Base-by-base conservation (phyloP, 108 stramenopile genomes). In the Cyclostephanos invisitatus region DNA sequence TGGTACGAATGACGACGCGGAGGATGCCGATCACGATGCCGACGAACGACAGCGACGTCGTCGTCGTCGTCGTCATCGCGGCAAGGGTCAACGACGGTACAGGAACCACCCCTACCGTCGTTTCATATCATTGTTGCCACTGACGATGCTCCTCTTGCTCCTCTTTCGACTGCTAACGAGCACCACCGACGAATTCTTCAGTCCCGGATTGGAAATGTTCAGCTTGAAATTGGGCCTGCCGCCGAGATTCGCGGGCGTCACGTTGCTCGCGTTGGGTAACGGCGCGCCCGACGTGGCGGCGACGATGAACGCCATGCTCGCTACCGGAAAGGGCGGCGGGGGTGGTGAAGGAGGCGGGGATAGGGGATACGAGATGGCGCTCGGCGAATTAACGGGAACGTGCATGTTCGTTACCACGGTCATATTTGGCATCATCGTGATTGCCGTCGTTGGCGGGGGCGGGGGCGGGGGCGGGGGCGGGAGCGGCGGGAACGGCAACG, bases 251-350 rank as follows among this genome's bases (percentile, higher is more conserved):
- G 97, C 97, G 9, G 98, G 97, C 11, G 98, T 99, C 37, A 94
- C 97, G 5, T 74, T 98, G n/a, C 81, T 99, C 58, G 97, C 98
- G n/a, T 70, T 99, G 55, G 98, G 98, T 27, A 99, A 99, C 83
- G 98, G 98, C 24, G 97, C 98, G 7, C 96, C 98, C 17, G 98
- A 99, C 69, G 96, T 98, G 0, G 90, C 89, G 28, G 92, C 97
- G 15, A 91, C 96, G 24, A 84, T 97, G 49, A 91, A 90, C 51
- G 96, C 96, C 56, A 87, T 97, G 29, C 64, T 74, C 21, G 54
- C 56, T 15, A 46, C 44, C 12, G 56, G 56, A 29, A 57, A 29
- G 27, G 28, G 56, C 0, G 27, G 56, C 2, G 48, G 7, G 83
- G 89, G 62, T 57, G 64, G 22, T 72, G 70, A 20, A 79, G 92